Evolutionary conservation across 2,329 filamentous ascomycete species (phyloP).

Genomic region (Davidsoniella australis): DNA sequence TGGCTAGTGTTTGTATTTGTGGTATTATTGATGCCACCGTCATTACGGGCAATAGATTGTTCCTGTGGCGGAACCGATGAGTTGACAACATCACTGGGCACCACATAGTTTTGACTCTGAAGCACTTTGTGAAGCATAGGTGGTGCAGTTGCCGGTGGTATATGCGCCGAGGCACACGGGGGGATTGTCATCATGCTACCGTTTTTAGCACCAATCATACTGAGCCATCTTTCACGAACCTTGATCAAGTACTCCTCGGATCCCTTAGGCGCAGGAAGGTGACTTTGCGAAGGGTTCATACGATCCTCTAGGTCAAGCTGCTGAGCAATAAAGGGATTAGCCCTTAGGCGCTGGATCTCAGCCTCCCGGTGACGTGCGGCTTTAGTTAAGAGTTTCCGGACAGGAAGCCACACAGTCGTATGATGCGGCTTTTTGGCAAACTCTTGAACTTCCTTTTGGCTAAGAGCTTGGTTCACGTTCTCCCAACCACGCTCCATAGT

Average conservation of each 20-base stretch:
- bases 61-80: neutral
- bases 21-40: neutral
- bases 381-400: conserved; percentile 36
- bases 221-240: conserved; percentile 32
- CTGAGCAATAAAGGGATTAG: conserved; percentile 30
- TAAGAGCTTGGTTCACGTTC: conserved; percentile 24
- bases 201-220: conserved; percentile 23
- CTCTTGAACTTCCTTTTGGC: conserved; percentile 25
- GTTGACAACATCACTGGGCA: neutral
- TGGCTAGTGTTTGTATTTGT: neutral
- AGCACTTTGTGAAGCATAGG: too few relatives aligned
- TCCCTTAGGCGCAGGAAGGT: conserved; percentile 28
- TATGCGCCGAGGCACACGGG: neutral
- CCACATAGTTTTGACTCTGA: neutral
- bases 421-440: conserved; percentile 28
- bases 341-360: conserved; percentile 32
- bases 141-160: neutral
- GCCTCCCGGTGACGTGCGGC: conserved; percentile 33
- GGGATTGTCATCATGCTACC: neutral
- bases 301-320: conserved; percentile 33
- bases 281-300: conserved; percentile 27
- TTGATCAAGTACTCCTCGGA: conserved; percentile 30
- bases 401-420: conserved; percentile 33
- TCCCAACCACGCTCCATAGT: conserved; percentile 34
- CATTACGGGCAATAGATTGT: neutral